phyloP scores from a whole-genome alignment of 306 rosid genomes.

The Pyrus betulifolia region DNA sequence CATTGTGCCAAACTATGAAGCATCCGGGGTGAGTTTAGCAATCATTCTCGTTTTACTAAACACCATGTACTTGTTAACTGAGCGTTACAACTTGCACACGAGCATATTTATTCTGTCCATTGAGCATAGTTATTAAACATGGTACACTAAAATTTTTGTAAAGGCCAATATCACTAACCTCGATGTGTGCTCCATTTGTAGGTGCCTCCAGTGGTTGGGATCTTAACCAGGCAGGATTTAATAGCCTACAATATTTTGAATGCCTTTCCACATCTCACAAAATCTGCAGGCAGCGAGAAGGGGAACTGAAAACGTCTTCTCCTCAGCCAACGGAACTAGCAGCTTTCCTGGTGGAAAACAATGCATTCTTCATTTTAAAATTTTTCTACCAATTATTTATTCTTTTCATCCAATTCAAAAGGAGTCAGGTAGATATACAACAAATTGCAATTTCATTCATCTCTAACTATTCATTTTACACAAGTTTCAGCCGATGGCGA shows the following conservation, averaged over 20 bases:
- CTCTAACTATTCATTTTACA: slow-evolving; percentile 28
- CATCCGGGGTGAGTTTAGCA: slow-evolving; percentile 60
- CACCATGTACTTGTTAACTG: not conserved
- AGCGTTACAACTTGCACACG: not conserved
- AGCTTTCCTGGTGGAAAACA: slow-evolving; percentile 20
- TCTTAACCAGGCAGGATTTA: slow-evolving; percentile 82
- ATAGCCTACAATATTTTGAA: slow-evolving; percentile 62
- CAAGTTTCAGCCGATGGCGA: slow-evolving; percentile 14
- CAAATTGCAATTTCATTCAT: slow-evolving; percentile 29
- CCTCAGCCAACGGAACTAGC: slow-evolving; percentile 14
- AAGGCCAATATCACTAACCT: slow-evolving; percentile 26
- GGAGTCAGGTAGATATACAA: slow-evolving; percentile 23
- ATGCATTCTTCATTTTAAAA: slow-evolving; percentile 11
- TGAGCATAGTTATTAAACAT: not conserved
- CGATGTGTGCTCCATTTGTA: slow-evolving; percentile 22
- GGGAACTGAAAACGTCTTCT: slow-evolving; percentile 25
- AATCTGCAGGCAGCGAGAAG: slow-evolving; percentile 39
- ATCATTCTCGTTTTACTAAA: not conserved
- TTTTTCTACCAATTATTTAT: slow-evolving; percentile 20
- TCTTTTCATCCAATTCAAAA: slow-evolving; percentile 26
- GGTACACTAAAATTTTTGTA: not conserved
- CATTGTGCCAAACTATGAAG: slow-evolving; percentile 65
- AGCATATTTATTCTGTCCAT: not conserved
- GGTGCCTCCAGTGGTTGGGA: slow-evolving; percentile 75
- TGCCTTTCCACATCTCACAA: slow-evolving; percentile 63